Evolutionary conservation across 495 filamentous ascomycete species (phyloP), one percentile per base, ranked within the genome.

Genomic region (Parathielavia appendiculata): DNA sequence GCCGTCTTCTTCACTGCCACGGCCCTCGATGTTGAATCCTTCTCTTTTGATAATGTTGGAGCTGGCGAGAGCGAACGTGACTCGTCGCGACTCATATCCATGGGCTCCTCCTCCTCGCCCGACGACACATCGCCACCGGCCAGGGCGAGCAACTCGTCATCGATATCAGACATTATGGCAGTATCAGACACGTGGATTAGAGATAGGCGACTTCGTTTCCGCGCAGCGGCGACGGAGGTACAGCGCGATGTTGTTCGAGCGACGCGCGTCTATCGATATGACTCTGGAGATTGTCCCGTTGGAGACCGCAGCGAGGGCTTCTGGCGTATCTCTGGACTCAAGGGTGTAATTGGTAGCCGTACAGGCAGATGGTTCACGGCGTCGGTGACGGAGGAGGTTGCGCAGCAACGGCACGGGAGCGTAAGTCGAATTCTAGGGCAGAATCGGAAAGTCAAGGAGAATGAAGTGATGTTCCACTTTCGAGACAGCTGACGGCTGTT

Each of bases 111-210:
- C 43, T 80, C 79, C 60, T 79, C 79, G 51, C 75, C 76, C 26
- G 78, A 79, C 7, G 75, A 79, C 54, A 74, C 75, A 54, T 80
- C 75, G 50, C 74, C 84, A 61, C 90, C 91, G 17, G 91, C 91
- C 53, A 96, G 81, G 59, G 88, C 90, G 53, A 96, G 86, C 63
- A 96, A 80, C 73, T 95, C 90, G 54, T 89, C 89, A 66, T 96
- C 91, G 59, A 95, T 79, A 65, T 90, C 88, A 56, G 87, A 85
- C 77, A 86, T 87, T 53, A 10, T 71, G 51, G 41, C 26, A 59
- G 22, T 43, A 23, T n/a, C 19, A 32, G 1, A 22, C 2, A 4
- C 10, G 26, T 16, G 13, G n/a, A 9, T 36, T 49, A 23, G 35
- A 39, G 20, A 20, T 41, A 26, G 8, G 16, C 16, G 38, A n/a